Evolutionary conservation across 192 early-diverging fungal species (phyloP).

Genomic region (Backusella macrospora): DNA sequence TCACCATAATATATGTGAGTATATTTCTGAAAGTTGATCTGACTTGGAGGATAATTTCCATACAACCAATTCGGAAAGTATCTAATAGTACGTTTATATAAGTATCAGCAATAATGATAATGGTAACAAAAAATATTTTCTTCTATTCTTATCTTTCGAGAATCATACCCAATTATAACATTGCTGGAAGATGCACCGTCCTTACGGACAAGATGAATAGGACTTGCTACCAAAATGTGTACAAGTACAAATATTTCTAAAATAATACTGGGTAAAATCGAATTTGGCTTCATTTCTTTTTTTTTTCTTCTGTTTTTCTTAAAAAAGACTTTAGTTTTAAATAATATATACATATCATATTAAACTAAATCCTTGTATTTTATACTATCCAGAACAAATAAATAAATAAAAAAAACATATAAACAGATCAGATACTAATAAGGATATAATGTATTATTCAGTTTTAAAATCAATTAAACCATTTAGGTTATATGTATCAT

Average conservation of each 20-base stretch:
- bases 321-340: too few relatives aligned
- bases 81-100: neutral
- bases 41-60: slow-evolving; percentile 12
- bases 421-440: neutral
- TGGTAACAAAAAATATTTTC: too few relatives aligned
- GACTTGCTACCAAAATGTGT: neutral
- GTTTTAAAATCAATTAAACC: slow-evolving; percentile 3
- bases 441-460: neutral
- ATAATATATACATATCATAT: neutral
- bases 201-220: neutral
- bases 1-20: slow-evolving; percentile 68
- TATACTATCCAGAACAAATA: neutral
- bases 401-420: neutral
- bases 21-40: slow-evolving; percentile 53
- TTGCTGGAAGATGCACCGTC: neutral
- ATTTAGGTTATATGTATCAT: neutral
- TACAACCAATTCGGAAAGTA: slow-evolving; percentile 34
- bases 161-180: neutral
- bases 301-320: too few relatives aligned
- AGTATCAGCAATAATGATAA: neutral
- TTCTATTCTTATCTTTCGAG: neutral
- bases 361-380: neutral
- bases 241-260: neutral
- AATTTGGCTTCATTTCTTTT: neutral
- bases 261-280: neutral